Percentiles rank a stretch among this genome's conserved stretches.
Evolutionary conservation across 2,329 filamentous ascomycete genomes (phyloP).

Genomic region (Ceratocystis eucalypticola): DNA sequence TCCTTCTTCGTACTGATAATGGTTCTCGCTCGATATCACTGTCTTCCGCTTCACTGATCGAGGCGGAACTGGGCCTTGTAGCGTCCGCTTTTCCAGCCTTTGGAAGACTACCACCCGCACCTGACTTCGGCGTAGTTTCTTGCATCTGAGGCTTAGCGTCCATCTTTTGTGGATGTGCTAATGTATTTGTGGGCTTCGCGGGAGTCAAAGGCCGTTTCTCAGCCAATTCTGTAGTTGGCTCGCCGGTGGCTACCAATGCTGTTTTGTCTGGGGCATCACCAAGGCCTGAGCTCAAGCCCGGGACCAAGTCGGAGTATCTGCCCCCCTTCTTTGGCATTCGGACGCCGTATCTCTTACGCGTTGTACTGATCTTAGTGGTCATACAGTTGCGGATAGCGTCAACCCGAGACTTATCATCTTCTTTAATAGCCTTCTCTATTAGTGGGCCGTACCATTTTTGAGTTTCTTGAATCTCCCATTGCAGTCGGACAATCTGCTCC

Average conservation of each 20-base stretch:
- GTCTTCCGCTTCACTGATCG: too few relatives aligned
- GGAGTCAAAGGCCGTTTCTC: too few relatives aligned
- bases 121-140: too few relatives aligned
- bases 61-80: too few relatives aligned
- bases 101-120: too few relatives aligned
- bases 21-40: too few relatives aligned
- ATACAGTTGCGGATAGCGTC: slow-evolving; percentile 38
- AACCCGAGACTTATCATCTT: slow-evolving; percentile 24
- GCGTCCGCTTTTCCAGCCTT: too few relatives aligned
- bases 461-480: slow-evolving; percentile 1
- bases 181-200: too few relatives aligned
- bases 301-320: slow-evolving; percentile 20
- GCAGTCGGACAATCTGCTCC: not conserved
- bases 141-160: too few relatives aligned
- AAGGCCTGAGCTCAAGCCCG: not conserved
- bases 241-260: slow-evolving; percentile 28
- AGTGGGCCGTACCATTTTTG: not conserved
- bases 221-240: not conserved
- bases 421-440: not conserved
- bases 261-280: too few relatives aligned
- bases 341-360: slow-evolving; percentile 46
- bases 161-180: too few relatives aligned
- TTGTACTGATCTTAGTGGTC: slow-evolving; percentile 42
- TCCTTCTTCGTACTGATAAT: too few relatives aligned
- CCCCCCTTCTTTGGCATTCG: slow-evolving; percentile 27